Conservation (phyloP, 2,329 filamentous ascomycete genomes). For the Botrytis galanthina region DNA sequence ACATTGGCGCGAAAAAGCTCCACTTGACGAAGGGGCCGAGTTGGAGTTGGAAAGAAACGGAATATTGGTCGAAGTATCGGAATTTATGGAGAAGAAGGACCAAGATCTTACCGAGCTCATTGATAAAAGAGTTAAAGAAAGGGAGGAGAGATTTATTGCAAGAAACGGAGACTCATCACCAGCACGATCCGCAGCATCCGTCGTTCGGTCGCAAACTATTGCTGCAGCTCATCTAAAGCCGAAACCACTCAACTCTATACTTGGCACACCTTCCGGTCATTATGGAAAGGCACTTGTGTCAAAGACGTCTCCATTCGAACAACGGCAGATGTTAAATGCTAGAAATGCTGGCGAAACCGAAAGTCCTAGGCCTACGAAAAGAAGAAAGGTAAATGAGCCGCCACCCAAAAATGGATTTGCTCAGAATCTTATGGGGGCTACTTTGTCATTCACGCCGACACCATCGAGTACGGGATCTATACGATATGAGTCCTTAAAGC, state of each 20-base stretch:
- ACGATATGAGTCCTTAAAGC: conserved; percentile 31
- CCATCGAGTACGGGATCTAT: conserved; percentile 31
- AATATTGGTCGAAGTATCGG: conserved; percentile 76
- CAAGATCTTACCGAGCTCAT: conserved; percentile 77
- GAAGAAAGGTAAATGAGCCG: conserved; percentile 42
- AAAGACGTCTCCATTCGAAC: conserved; percentile 63
- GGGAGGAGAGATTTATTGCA: conserved; percentile 46
- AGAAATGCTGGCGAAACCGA: conserved; percentile 24
- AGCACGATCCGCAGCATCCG: conserved; percentile 30
- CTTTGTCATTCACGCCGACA: conserved; percentile 42
- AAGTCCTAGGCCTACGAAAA: conserved; percentile 43
- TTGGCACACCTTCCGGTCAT: conserved; percentile 59
- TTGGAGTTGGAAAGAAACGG: conserved; percentile 72
- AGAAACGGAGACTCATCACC: conserved; percentile 36
- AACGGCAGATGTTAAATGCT: conserved; percentile 43
- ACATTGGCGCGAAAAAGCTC: conserved; percentile 69
- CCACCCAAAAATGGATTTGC: conserved; percentile 50
- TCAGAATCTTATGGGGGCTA: conserved; percentile 50
- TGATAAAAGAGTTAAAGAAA: conserved; percentile 64
- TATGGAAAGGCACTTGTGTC: conserved; percentile 60
- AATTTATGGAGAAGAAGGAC: conserved; percentile 67
- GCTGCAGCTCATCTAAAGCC: conserved; percentile 49
- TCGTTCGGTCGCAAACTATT: conserved; percentile 31
- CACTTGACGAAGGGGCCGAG: conserved; percentile 80
- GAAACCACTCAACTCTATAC: conserved; percentile 59